These are phyloP conservation scores for Jamesozyma rosinii DNA, from an alignment of 805 yeast species.

Conservation along the genomic window DNA sequence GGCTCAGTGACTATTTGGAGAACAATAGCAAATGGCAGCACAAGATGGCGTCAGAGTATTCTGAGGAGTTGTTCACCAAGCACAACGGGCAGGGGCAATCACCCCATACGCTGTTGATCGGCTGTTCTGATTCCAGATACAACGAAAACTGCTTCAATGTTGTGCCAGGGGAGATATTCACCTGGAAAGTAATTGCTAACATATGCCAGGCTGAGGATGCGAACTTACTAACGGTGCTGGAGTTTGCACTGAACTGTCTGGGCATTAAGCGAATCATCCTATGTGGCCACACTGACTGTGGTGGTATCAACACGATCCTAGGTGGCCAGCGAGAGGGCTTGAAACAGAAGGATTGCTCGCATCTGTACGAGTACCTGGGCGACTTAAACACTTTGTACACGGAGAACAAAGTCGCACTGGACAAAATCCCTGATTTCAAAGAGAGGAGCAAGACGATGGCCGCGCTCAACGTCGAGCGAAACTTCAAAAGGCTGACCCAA, in stretches of 20 bases:
- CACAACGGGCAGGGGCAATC: constrained; percentile 55
- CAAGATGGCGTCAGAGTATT: constrained; percentile 39
- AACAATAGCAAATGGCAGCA: constrained; percentile 40
- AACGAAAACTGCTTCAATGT: constrained; percentile 67
- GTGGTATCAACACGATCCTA: constrained; percentile 71
- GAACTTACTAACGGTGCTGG: constrained; percentile 66
- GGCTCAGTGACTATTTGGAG: constrained; percentile 31
- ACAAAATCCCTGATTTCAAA: neutral
- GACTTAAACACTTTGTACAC: constrained; percentile 62
- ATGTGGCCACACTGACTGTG: constrained; percentile 93
- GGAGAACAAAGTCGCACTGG: constrained; percentile 16
- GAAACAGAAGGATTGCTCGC: constrained; percentile 43
- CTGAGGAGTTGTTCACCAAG: constrained; percentile 43
- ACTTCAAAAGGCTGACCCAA: constrained; percentile 31
- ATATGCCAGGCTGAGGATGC: constrained; percentile 57
- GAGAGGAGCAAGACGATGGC: neutral
- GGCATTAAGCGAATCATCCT: constrained; percentile 73
- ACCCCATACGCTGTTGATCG: constrained; percentile 88
- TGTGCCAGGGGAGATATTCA: constrained; percentile 83
- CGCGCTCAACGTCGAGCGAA: neutral
- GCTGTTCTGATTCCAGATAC: constrained; percentile 86
- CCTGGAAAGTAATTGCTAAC: constrained; percentile 82
- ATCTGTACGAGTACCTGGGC: constrained; percentile 39
- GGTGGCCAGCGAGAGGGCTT: constrained; percentile 36
- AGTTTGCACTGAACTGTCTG: constrained; percentile 76